A percentile compares a stretch with the other conserved stretches of the same genome.
These are phyloP conservation scores for Penicillium subrubescens DNA, from an alignment of 495 filamentous ascomycete species.

Conservation along the genomic window DNA sequence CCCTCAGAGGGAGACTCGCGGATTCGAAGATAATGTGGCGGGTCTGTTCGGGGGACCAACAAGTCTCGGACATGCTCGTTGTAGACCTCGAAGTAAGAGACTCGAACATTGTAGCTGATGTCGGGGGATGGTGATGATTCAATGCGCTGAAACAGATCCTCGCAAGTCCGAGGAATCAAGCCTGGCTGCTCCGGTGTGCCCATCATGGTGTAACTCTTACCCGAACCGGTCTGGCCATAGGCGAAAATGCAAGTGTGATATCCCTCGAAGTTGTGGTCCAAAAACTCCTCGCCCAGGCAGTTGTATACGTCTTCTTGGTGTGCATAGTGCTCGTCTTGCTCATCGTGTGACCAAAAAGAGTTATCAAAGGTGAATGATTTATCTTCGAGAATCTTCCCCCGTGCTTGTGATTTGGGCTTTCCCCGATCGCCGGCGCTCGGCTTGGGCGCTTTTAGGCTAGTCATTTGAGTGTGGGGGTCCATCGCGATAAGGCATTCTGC, in stretches of 20 bases:
- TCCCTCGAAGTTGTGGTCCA: constrained; percentile 99
- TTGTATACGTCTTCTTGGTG: constrained; percentile 94
- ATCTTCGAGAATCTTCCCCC: constrained; percentile 76
- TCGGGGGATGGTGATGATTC: constrained; percentile 80
- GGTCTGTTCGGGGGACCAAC: constrained; percentile 71
- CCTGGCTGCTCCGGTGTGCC: constrained; percentile 84
- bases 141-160: constrained; percentile 94
- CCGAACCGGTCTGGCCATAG: constrained; percentile 96
- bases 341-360: constrained; percentile 93
- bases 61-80: constrained; percentile 98
- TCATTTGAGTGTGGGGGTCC: constrained; percentile 82
- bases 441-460: constrained; percentile 65
- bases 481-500: constrained; percentile 87
- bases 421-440: constrained; percentile 64
- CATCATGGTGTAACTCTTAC: constrained; percentile 99
- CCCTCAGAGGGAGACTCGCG: constrained; percentile 93
- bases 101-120: constrained; percentile 93
- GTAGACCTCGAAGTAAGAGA: constrained; percentile 99
- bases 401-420: constrained; percentile 66
- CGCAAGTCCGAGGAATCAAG: constrained; percentile 94
- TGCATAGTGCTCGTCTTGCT: constrained; percentile 72
- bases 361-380: constrained; percentile 96
- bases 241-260: constrained; percentile 99
- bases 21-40: constrained; percentile 94
- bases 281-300: constrained; percentile 89